phyloP scores from a whole-genome alignment of 805 yeast species.

The Spathaspora passalidarum region DNA sequence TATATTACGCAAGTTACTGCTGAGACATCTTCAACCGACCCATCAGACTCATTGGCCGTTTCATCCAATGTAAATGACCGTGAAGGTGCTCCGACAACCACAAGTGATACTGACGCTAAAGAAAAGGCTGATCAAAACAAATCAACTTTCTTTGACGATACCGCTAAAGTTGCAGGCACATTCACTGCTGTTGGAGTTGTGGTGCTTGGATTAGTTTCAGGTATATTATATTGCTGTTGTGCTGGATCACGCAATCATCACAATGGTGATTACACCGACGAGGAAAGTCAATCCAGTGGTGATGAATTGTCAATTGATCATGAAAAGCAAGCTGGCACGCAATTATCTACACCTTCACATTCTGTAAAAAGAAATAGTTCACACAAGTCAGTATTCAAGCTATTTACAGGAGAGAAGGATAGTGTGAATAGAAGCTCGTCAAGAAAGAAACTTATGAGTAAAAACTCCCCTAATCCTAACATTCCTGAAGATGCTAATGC shows the following conservation, averaged over 20 bases:
- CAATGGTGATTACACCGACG: constrained; percentile 27
- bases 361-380: constrained; percentile 32
- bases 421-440: constrained; percentile 27
- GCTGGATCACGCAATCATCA: constrained; percentile 9
- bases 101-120: constrained; percentile 12
- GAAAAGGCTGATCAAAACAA: constrained; percentile 13
- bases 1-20: constrained; percentile 16
- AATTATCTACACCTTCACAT: constrained; percentile 5
- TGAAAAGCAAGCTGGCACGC: constrained; percentile 12
- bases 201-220: constrained; percentile 40
- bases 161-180: constrained; percentile 83
- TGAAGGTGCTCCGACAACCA: neutral
- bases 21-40: neutral
- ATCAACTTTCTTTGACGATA: constrained; percentile 56
- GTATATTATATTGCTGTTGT: constrained; percentile 41
- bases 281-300: constrained; percentile 36
- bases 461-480: neutral
- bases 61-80: constrained; percentile 13
- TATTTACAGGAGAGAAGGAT: constrained; percentile 18
- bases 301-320: constrained; percentile 25
- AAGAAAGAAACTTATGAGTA: constrained; percentile 23
- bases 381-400: constrained; percentile 29
- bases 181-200: constrained; percentile 77
- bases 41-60: constrained; percentile 21
- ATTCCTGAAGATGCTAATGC: constrained; percentile 1